Percentiles rank a stretch among this genome's conserved stretches.
Evolutionary conservation across 352 stramenopile genomes (phyloP).

Genomic region (Albugo candida): DNA sequence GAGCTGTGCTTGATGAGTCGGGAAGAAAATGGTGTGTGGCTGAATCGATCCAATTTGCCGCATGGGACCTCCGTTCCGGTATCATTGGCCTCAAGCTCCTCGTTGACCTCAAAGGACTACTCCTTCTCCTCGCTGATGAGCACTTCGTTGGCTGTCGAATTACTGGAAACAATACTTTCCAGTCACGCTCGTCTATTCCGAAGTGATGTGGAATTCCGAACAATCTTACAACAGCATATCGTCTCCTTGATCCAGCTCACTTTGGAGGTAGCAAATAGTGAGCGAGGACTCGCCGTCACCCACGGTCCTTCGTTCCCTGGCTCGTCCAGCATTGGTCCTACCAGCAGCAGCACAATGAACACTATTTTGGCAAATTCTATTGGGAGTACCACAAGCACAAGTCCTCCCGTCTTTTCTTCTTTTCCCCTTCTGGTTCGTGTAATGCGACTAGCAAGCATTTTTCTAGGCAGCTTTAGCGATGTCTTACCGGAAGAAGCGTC

Average conservation of each 20-base stretch:
- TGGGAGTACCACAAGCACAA: slow-evolving; percentile 18
- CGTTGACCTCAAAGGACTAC: too few species aligned
- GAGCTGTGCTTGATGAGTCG: slow-evolving; percentile 74
- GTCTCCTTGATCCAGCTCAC: slow-evolving; percentile 44
- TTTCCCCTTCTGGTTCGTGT: slow-evolving; percentile 69
- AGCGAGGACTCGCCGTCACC: slow-evolving; percentile 9
- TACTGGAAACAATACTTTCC: slow-evolving; percentile 55
- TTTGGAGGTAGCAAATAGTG: slow-evolving; percentile 42
- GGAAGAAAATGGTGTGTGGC: slow-evolving; percentile 63
- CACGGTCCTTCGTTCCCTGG: background rate
- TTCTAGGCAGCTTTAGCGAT: slow-evolving; percentile 63
- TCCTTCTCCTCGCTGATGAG: slow-evolving; percentile 34
- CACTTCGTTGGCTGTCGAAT: slow-evolving; percentile 48
- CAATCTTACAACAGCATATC: slow-evolving; percentile 66
- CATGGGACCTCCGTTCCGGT: too few species aligned
- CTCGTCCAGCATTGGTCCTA: slow-evolving; percentile 8
- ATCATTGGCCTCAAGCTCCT: too few species aligned
- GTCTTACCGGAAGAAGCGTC: slow-evolving; percentile 37
- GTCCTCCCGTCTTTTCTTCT: slow-evolving; percentile 7
- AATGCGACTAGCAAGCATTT: slow-evolving; percentile 56
- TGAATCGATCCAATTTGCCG: slow-evolving; percentile 45
- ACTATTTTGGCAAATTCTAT: slow-evolving; percentile 7
- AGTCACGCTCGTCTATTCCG: slow-evolving; percentile 44
- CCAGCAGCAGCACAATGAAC: background rate
- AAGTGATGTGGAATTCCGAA: slow-evolving; percentile 48